Base-by-base conservation (phyloP, 2,329 filamentous ascomycete species). In the Dothideomycetes sp. region DNA sequence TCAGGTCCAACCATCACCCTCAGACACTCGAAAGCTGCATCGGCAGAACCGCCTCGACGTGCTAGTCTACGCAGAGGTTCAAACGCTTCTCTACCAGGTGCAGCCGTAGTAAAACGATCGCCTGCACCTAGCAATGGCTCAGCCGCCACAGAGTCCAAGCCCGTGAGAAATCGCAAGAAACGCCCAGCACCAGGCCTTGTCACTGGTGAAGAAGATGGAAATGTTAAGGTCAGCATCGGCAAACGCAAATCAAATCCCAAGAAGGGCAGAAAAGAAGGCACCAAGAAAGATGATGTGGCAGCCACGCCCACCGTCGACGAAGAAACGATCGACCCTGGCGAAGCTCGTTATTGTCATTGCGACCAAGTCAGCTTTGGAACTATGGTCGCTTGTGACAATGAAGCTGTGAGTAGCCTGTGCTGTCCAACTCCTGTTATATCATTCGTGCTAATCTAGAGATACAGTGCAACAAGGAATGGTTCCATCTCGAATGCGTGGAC, bases 331-430 rank as follows among this genome's bases (percentile, higher is more conserved):
- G 82, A 87, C 54, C 80, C 82, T 0, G 66, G 85, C 41, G 84
- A 91, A 64, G 74, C 79, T 29, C 68, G 76, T 47, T 91, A 91
- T 59, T 91, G 84, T 55, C 60, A 81, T 41, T 91, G 84, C 60
- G 82, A 84, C 51, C 70, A 84, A 44, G 82, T 91, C 39, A 86
- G 82, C 57, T 88, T 80, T 56, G 84, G 84, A 39, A 78, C 73
- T 15, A 91, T 91, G 84, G 84, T 91, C 56, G 75, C 77, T 46
- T 91, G 84, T 61, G 84, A 89, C 54, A 86, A 86, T 53, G 68
- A 75, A 31, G 80, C 84, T 61, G 80, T 84, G 65, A 74, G 77
- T 65, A 40, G 41, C 44, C 25, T n/a, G n/a, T n/a, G n/a, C n/a
- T n/a, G n/a, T n/a, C n/a, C n/a, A n/a, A n/a, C n/a, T n/a, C n/a